A percentile compares a stretch with the other conserved stretches of the same genome.
Conservation (phyloP, 1,284 basidiomycete genomes). For the Moesziomyces parantarcticus region DNA sequence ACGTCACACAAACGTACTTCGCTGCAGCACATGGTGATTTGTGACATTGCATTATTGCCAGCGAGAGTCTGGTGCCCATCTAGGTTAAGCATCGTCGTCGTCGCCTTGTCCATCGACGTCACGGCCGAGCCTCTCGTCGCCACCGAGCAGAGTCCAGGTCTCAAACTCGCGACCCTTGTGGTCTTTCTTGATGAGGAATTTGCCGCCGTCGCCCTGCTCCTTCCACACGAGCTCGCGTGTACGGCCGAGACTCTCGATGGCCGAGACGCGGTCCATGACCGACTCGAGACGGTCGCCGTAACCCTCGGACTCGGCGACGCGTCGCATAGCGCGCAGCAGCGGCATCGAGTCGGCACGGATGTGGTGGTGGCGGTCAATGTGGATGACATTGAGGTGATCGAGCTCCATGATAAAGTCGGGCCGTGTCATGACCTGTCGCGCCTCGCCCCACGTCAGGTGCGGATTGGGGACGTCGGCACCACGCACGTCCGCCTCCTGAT, state of each 20-base stretch:
- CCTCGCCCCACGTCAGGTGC: constrained; percentile 62
- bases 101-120: constrained; percentile 32
- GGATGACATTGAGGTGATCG: constrained; percentile 58
- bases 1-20: no score
- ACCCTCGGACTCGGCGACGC: constrained; percentile 52
- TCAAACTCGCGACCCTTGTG: constrained; percentile 56
- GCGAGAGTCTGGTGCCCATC: neutral
- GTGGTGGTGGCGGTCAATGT: constrained; percentile 61
- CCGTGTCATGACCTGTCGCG: constrained; percentile 62
- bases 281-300: constrained; percentile 57
- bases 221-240: constrained; percentile 62
- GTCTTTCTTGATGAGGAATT: constrained; percentile 59
- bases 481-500: constrained; percentile 47
- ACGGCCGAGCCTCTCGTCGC: constrained; percentile 59
- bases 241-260: constrained; percentile 56
- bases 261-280: constrained; percentile 63
- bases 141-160: constrained; percentile 58
- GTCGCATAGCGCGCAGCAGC: constrained; percentile 56
- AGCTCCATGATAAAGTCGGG: constrained; percentile 60
- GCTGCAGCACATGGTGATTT: neutral
- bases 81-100: neutral
- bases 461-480: constrained; percentile 60
- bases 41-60: neutral
- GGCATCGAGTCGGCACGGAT: constrained; percentile 63
- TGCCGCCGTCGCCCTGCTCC: constrained; percentile 59